phyloP scores from a whole-genome alignment of 2,329 filamentous ascomycete genomes.

The Fusarium fujikuroi region DNA sequence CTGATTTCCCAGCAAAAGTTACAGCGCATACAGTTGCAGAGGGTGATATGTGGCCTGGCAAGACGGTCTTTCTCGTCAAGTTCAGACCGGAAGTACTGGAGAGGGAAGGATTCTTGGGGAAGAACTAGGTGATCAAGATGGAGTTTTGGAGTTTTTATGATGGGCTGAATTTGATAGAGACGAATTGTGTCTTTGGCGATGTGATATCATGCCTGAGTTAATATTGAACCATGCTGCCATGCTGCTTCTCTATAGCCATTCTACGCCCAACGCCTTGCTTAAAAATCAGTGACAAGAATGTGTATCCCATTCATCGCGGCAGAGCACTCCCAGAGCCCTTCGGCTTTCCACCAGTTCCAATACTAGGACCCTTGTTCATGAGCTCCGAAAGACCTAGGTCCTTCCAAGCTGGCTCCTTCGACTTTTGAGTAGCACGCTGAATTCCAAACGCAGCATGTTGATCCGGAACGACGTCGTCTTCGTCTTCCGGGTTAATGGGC shows the following conservation, averaged over 20 bases:
- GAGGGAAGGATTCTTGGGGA: constrained; percentile 83
- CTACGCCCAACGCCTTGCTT: constrained; percentile 24
- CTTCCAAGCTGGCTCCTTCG: constrained; percentile 79
- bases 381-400: constrained; percentile 79
- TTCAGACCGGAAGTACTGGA: constrained; percentile 93
- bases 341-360: constrained; percentile 36
- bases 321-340: constrained; percentile 30
- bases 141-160: constrained; percentile 32
- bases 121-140: constrained; percentile 52
- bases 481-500: constrained; percentile 86
- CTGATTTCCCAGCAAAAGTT: constrained; percentile 87
- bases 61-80: constrained; percentile 95
- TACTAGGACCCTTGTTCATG: constrained; percentile 69
- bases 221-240: constrained; percentile 1
- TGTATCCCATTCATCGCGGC: constrained; percentile 5
- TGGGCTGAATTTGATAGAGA: constrained; percentile 12
- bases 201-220: constrained; percentile 13
- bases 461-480: constrained; percentile 88
- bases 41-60: constrained; percentile 92
- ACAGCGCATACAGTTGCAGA: constrained; percentile 83
- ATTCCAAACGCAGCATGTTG: constrained; percentile 91
- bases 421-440: constrained; percentile 78
- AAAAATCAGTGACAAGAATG: not conserved
- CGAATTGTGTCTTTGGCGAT: constrained; percentile 17
- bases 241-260: not conserved